These are phyloP conservation scores for Rhizopus stolonifer DNA, from an alignment of 371 early-diverging fungal genomes.

Conservation along the genomic window DNA sequence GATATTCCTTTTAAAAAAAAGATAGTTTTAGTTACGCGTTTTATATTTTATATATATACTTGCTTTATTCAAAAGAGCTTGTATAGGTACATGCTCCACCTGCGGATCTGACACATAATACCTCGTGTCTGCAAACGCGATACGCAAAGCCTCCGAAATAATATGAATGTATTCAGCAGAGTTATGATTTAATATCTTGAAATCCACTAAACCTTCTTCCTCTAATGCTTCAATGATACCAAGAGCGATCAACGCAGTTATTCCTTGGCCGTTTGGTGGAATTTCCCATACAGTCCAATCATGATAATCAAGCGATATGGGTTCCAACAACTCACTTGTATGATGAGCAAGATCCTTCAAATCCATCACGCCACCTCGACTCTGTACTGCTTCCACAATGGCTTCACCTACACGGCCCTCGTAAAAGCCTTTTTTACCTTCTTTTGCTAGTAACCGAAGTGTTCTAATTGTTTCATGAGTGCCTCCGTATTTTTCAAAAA, in stretches of 20 bases:
- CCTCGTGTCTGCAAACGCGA: slow-evolving; percentile 78
- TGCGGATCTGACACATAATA: slow-evolving; percentile 72
- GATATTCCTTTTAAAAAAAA: slow-evolving; percentile 46
- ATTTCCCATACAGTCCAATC: slow-evolving; percentile 70
- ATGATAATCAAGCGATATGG: slow-evolving; percentile 68
- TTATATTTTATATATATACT: neutral
- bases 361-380: slow-evolving; percentile 73
- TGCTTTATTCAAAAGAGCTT: slow-evolving; percentile 55
- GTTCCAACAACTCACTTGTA: slow-evolving; percentile 54
- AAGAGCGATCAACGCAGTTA: slow-evolving; percentile 71
- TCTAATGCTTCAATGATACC: slow-evolving; percentile 69
- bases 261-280: slow-evolving; percentile 81
- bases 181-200: slow-evolving; percentile 50
- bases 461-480: too few species aligned
- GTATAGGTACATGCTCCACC: slow-evolving; percentile 44
- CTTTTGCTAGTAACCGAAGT: slow-evolving; percentile 55
- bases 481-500: too few species aligned
- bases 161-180: slow-evolving; percentile 67
- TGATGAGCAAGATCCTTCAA: slow-evolving; percentile 74
- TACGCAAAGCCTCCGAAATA: slow-evolving; percentile 65
- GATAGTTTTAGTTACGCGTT: neutral
- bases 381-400: slow-evolving; percentile 63
- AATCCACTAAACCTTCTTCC: slow-evolving; percentile 37
- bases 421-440: slow-evolving; percentile 81
- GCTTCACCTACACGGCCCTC: slow-evolving; percentile 73